Evolutionary conservation across 1,139 yeast species (phyloP).

Genomic region (Tardiomyces blankii): DNA sequence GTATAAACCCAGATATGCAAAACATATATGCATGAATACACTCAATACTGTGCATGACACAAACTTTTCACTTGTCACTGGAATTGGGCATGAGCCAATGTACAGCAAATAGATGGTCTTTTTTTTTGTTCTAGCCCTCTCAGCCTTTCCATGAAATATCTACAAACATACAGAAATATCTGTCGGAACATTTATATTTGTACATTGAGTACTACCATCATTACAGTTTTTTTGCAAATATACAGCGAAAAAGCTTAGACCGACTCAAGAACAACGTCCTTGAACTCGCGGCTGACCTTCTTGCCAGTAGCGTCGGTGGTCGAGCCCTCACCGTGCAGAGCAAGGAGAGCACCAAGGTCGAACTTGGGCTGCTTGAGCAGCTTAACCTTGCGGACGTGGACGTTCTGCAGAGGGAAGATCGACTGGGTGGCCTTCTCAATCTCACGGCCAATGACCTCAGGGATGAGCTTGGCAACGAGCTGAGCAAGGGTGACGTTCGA

Average conservation of each 20-base stretch:
- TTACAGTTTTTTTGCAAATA: background rate
- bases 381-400: slow-evolving; percentile 86
- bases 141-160: no score
- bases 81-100: no score
- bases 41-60: no score
- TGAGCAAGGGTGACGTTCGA: slow-evolving; percentile 77
- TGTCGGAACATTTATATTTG: background rate
- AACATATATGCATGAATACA: no score
- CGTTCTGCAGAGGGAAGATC: slow-evolving; percentile 84
- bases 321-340: slow-evolving; percentile 82
- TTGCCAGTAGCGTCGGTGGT: slow-evolving; percentile 71
- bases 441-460: slow-evolving; percentile 87
- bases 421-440: slow-evolving; percentile 77
- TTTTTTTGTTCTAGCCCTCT: background rate
- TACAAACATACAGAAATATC: background rate
- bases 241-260: slow-evolving; percentile 36
- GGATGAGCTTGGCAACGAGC: slow-evolving; percentile 79
- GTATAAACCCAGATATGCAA: no score
- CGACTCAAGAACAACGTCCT: slow-evolving; percentile 82
- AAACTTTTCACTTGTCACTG: no score
- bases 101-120: no score
- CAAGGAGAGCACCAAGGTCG: slow-evolving; percentile 78
- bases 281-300: slow-evolving; percentile 80
- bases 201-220: background rate
- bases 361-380: slow-evolving; percentile 85